phyloP scores from a whole-genome alignment of 257 asterid species.

The Cynanchum wilfordii region DNA sequence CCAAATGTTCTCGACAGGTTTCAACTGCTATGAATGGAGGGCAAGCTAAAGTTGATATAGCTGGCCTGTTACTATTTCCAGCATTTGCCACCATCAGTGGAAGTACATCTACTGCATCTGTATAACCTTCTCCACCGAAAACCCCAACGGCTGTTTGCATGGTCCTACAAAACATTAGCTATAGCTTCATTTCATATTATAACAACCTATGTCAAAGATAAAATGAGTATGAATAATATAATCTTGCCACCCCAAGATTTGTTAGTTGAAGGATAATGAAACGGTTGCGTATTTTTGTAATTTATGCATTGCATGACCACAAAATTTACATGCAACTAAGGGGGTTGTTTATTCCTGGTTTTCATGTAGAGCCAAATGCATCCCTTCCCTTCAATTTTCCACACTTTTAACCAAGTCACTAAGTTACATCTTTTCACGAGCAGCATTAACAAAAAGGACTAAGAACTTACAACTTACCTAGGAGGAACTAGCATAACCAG shows the following conservation, averaged over 20 bases:
- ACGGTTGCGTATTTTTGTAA: neutral
- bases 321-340: neutral
- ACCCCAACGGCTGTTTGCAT: slow-evolving; percentile 97
- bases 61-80: slow-evolving; percentile 62
- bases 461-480: neutral
- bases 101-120: slow-evolving; percentile 50
- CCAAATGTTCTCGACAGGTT: slow-evolving; percentile 91
- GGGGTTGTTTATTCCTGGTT: neutral
- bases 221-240: neutral
- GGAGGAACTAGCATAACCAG: neutral
- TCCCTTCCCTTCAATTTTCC: neutral
- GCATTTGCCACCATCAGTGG: slow-evolving; percentile 67
- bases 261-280: neutral
- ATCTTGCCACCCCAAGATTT: neutral
- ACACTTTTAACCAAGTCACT: neutral
- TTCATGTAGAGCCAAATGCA: neutral
- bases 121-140: slow-evolving; percentile 71
- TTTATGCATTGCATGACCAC: neutral
- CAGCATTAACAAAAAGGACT: neutral
- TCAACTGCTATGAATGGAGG: slow-evolving; percentile 79
- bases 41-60: slow-evolving; percentile 71
- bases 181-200: neutral
- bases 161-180: slow-evolving; percentile 55
- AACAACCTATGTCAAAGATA: neutral
- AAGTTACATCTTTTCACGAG: neutral